Conservation (phyloP, 192 early-diverging fungal genomes). For the Coemansia sp. region DNA sequence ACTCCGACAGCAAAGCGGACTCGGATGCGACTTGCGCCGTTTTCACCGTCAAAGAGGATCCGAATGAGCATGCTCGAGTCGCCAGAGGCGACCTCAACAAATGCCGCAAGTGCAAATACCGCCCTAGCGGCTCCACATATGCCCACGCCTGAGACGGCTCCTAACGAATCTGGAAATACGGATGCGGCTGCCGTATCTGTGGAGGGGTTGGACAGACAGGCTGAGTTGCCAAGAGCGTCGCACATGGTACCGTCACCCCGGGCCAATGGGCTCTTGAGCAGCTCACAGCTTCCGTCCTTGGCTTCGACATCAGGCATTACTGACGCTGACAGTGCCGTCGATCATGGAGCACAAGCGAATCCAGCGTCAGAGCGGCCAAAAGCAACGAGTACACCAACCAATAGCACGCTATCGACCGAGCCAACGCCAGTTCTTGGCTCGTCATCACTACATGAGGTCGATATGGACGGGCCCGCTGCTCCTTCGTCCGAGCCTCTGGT, state of each 20-base stretch:
- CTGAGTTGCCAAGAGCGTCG: not conserved
- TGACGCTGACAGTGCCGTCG: not conserved
- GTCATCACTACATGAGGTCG: not conserved
- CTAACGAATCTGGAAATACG: not conserved
- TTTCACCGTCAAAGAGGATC: conserved; percentile 45
- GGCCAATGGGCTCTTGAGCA: not conserved
- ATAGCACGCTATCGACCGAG: not conserved
- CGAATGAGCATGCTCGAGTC: conserved; percentile 33
- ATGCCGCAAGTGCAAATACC: not conserved
- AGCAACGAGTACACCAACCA: not conserved
- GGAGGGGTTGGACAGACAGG: not conserved
- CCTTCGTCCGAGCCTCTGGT: conserved; percentile 3
- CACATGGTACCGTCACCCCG: not conserved
- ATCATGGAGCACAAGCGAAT: not conserved
- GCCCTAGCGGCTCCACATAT: not conserved
- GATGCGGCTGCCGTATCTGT: not conserved
- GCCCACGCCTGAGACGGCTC: not conserved
- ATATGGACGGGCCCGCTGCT: not conserved
- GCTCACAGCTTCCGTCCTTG: not conserved
- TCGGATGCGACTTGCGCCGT: not conserved
- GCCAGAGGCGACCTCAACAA: not conserved
- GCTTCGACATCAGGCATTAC: not conserved
- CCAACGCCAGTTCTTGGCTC: not conserved
- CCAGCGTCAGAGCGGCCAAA: not conserved
- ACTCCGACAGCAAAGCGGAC: conserved; percentile 9